These are phyloP conservation scores for Daldinia grandis DNA, from an alignment of 495 filamentous ascomycete species.

Conservation along the genomic window DNA sequence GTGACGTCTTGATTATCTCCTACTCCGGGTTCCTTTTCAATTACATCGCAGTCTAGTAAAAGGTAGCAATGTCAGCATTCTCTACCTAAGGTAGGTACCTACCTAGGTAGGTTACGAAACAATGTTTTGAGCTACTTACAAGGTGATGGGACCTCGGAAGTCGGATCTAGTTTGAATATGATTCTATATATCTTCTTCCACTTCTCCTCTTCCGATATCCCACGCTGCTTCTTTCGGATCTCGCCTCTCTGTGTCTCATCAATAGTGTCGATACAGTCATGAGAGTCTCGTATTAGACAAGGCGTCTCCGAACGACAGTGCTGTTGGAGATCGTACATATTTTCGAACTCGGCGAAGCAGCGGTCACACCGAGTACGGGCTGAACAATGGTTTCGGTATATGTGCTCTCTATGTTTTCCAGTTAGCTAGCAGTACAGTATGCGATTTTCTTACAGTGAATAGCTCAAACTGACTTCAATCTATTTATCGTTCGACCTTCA, in stretches of 20 bases:
- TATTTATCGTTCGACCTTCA: conserved; percentile 22
- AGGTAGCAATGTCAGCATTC: not conserved
- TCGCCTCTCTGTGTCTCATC: conserved; percentile 24
- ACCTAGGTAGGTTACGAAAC: too few relatives aligned
- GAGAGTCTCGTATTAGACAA: conserved; percentile 13
- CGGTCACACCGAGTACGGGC: conserved; percentile 14
- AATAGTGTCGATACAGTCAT: conserved; percentile 14
- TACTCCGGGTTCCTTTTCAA: not conserved
- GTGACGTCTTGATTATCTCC: not conserved
- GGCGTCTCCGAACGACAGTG: conserved; percentile 23
- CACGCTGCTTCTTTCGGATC: conserved; percentile 29
- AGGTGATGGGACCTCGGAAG: conserved; percentile 27
- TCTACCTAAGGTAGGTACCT: too few relatives aligned
- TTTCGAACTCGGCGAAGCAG: conserved; percentile 26
- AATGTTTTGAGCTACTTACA: conserved; percentile 19
- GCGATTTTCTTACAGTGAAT: not conserved
- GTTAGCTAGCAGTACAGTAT: not conserved
- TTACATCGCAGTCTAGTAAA: conserved; percentile 4
- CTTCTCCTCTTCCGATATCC: conserved; percentile 28
- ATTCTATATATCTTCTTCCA: conserved; percentile 31
- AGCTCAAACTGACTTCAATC: conserved; percentile 27
- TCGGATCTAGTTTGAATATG: conserved; percentile 25
- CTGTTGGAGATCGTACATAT: conserved; percentile 7
- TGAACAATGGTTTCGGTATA: conserved; percentile 31
- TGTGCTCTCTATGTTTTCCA: conserved; percentile 24